Percentiles rank a stretch among this genome's conserved stretches.
These are phyloP conservation scores for Mollisia scopiformis DNA, from an alignment of 2,329 filamentous ascomycete genomes.

Conservation along the genomic window DNA sequence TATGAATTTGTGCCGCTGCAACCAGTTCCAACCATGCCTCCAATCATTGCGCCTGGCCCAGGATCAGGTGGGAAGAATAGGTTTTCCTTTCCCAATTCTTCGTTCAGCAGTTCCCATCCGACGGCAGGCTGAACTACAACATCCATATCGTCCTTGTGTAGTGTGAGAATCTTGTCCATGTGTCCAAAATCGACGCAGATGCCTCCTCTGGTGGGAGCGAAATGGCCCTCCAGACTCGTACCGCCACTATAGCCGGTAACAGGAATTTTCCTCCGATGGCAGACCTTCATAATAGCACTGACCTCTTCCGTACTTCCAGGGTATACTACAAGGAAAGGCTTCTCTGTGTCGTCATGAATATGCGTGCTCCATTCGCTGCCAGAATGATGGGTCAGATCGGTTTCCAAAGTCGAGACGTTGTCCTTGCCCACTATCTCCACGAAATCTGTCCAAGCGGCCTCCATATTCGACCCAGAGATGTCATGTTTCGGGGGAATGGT, in stretches of 20 bases:
- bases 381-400: conserved; percentile 59
- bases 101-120: conserved; percentile 86
- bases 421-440: conserved; percentile 64
- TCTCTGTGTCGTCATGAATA: conserved; percentile 48
- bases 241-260: conserved; percentile 88
- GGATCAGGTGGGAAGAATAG: conserved; percentile 94
- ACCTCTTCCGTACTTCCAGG: conserved; percentile 81
- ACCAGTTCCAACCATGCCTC: conserved; percentile 80
- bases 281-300: conserved; percentile 85
- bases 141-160: conserved; percentile 80
- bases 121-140: conserved; percentile 80
- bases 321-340: conserved; percentile 73
- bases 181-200: conserved; percentile 84
- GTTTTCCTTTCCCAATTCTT: conserved; percentile 70
- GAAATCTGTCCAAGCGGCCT: conserved; percentile 73
- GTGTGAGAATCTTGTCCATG: conserved; percentile 78
- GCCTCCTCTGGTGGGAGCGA: conserved; percentile 78
- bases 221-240: conserved; percentile 89
- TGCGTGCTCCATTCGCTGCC: conserved; percentile 68
- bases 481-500: conserved; percentile 58
- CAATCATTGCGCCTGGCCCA: conserved; percentile 89
- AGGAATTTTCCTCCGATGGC: conserved; percentile 78
- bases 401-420: conserved; percentile 62
- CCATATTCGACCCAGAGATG: conserved; percentile 63
- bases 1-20: conserved; percentile 86